Base-by-base conservation (phyloP, 441 rosid species). In the Erodium trifolium region DNA sequence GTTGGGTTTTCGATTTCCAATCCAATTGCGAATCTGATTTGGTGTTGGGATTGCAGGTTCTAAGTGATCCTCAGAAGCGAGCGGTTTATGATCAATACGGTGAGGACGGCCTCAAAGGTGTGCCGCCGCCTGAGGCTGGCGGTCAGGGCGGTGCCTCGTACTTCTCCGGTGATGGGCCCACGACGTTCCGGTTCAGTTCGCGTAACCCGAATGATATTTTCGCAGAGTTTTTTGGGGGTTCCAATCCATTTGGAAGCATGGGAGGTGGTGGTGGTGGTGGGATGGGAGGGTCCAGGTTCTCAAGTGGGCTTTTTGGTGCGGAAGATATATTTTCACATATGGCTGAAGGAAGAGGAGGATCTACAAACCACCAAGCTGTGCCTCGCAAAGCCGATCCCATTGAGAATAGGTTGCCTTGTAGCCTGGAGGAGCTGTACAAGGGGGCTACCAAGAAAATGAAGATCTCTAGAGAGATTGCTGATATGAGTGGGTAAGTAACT, bases 401-500 rank as follows among this genome's bases (percentile, higher is more conserved):
- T 0, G 97, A 93, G 83, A 86, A 82, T 63, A 82, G 71, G 73
- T 70, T 93, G 78, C 87, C 82, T 57, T 93, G 98, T 70, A 89
- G 87, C 69, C 91, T 93, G 57, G 97, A 91, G 68, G 98, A 91
- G 67, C 85, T 93, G 2, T 93, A 85, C 53, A 88, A 79, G 66
- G 98, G 96, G 60, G 80, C 88, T 67, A 82, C 90, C 23, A 90
- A 82, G 81, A 90, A 85, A 83, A 86, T 90, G 94, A 90, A 90
- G 82, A 87, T 93, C 59, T 89, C 91, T 57, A 78, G 97, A 66
- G 93, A 84, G 73, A 80, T 88, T 57, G 76, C 69, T 27, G 91
- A 89, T 77, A 66, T 70, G 2, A 83, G 83, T 43, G 91, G 96
- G 98, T 89, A 78, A 81, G 89, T 71, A 0, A n/a, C n/a, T n/a